phyloP scores from a whole-genome alignment of 441 rosid genomes.

The Populus hybrid region DNA sequence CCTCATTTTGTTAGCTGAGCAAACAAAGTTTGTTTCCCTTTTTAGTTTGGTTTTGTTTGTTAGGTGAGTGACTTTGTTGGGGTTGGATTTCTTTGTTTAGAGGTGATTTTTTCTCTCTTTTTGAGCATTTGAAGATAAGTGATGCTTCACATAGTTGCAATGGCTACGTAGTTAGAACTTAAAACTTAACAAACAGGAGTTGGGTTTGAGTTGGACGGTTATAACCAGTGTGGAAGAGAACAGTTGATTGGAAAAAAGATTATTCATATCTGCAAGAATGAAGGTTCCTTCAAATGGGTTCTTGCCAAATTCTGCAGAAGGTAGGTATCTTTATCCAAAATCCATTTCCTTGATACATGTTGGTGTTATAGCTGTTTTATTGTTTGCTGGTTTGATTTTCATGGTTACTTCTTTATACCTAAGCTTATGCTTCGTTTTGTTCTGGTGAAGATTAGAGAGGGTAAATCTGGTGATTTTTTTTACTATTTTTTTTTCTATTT shows the following conservation, averaged over 20 bases:
- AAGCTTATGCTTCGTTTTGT: constrained; percentile 9
- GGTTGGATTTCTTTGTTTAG: constrained; percentile 26
- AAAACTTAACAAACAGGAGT: constrained; percentile 19
- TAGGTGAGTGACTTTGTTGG: constrained; percentile 14
- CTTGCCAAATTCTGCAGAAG: constrained; percentile 66
- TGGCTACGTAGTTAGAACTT: constrained; percentile 24
- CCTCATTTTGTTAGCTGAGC: constrained; percentile 8
- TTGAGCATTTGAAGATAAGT: not conserved
- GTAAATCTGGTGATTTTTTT: constrained; percentile 16
- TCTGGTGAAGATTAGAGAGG: constrained; percentile 21
- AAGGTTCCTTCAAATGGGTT: constrained; percentile 88
- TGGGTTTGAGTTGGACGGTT: constrained; percentile 14
- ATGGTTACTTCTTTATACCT: not conserved
- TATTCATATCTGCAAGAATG: constrained; percentile 45
- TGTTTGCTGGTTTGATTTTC: too few species aligned
- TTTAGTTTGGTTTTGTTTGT: constrained; percentile 3
- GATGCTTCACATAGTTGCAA: constrained; percentile 4
- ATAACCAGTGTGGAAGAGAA: constrained; percentile 14
- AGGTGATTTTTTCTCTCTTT: constrained; percentile 9
- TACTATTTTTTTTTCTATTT: not conserved
- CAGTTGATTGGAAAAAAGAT: constrained; percentile 31
- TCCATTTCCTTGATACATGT: constrained; percentile 14
- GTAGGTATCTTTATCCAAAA: constrained; percentile 32
- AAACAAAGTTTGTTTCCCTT: constrained; percentile 14
- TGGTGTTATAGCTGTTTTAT: not conserved